Evolutionary conservation across 371 early-diverging fungal genomes (phyloP), one percentile per base, ranked within the genome.

Genomic region (Smittium mucronatum): DNA sequence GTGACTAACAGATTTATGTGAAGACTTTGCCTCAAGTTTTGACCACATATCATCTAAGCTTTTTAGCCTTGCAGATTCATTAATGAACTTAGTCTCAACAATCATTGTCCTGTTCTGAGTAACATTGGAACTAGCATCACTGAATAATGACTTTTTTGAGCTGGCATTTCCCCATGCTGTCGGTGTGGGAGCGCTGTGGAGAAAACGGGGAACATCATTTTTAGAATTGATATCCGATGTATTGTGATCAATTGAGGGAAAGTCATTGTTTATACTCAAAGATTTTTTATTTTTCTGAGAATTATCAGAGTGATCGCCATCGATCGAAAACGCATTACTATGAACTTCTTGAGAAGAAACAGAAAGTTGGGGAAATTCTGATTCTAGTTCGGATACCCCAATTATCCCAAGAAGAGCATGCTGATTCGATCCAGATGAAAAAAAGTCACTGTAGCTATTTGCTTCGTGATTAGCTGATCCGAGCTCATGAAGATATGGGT

Each of bases 11-110:
- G 5, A 16, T 61, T 28, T 28, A 26, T n/a, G 5, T 11, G 11
- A 11, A 30, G 63, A 33, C 26, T 61, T 5, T 16, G 29, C n/a
- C 31, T 61, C 63, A 16, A 61, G 33, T 26, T 61, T 28, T 61
- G 63, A 28, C 63, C 63, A 61, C 5, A 61, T 26, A 28, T 61
- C 31, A 26, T 61, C 63, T n/a, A 61, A 61, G 26, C 63, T 61
- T n/a, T 30, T 28, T 26, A 61, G 63, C 26, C 31, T 61, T n/a
- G 70, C 33, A 1, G 68, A 36, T 32, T n/a, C 35, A 21, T 47
- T 47, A 5, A 47, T 21, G 21, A 47, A 47, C 11, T 21, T 47
- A 5, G 47, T 47, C 47, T 21, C 21, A 11, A 21, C 5, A 47
- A 47, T 47, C 5, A 5, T 21, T 11, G 47, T 21, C 47, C 11